Evolutionary conservation across 768 basidiomycete species (phyloP).

Genomic region (Podaxis sp.): DNA sequence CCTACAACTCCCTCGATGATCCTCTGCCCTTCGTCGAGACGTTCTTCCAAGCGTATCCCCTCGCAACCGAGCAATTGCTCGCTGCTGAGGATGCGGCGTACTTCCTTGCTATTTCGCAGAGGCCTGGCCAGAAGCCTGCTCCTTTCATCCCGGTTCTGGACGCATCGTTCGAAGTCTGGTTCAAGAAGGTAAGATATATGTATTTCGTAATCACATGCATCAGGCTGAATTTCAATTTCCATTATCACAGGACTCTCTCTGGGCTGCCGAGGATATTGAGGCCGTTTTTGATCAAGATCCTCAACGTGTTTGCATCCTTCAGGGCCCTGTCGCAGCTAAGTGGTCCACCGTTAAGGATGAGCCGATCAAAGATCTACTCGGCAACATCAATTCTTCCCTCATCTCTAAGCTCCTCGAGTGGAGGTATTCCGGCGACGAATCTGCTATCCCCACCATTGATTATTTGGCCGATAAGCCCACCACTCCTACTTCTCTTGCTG

Average conservation of each 20-base stretch:
- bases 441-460: slow-evolving; percentile 76
- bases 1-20: slow-evolving; percentile 81
- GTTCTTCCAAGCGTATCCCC: slow-evolving; percentile 86
- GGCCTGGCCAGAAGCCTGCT: slow-evolving; percentile 96
- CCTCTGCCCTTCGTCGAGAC: slow-evolving; percentile 72
- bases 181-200: slow-evolving; percentile 81
- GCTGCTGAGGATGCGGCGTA: slow-evolving; percentile 92
- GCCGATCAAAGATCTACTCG: slow-evolving; percentile 90
- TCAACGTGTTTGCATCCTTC: slow-evolving; percentile 95
- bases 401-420: slow-evolving; percentile 76
- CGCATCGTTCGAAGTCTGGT: slow-evolving; percentile 95
- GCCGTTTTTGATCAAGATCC: slow-evolving; percentile 99
- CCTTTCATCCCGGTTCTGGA: slow-evolving; percentile 98
- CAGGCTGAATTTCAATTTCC: slow-evolving; percentile 18
- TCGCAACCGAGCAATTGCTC: slow-evolving; percentile 82
- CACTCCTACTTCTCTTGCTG: slow-evolving; percentile 33
- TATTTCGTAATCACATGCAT: slow-evolving; percentile 18
- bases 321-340: slow-evolving; percentile 94
- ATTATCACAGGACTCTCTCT: slow-evolving; percentile 79
- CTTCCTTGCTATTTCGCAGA: slow-evolving; percentile 94
- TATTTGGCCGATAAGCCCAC: slow-evolving; percentile 64
- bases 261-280: slow-evolving; percentile 98
- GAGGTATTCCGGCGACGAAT: slow-evolving; percentile 74
- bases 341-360: slow-evolving; percentile 88
- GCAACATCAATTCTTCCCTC: slow-evolving; percentile 79